Evolutionary conservation across 495 filamentous ascomycete species (phyloP), one percentile per base, ranked within the genome.

Genomic region (Penicillium ochrochloron): DNA sequence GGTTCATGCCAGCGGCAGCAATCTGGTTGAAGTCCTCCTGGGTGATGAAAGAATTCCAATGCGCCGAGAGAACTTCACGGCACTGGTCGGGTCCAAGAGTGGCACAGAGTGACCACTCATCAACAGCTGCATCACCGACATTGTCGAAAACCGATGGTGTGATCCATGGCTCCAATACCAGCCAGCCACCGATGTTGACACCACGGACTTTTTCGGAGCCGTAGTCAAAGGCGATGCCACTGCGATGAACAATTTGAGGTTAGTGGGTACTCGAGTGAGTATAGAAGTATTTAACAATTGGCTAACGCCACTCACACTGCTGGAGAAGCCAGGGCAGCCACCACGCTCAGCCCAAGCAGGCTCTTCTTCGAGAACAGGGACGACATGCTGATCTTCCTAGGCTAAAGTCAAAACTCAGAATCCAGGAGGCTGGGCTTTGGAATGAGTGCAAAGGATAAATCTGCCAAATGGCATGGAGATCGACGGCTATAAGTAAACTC

Each of bases 1-100:
- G 88, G 73, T 92, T 93, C 65, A 93, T 71, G 15, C 91, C 91
- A 4, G 83, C 78, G 6, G 73, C 71, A 15, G 84, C 84, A 55
- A 94, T 93, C 55, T 88, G 79, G 8, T 79, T 73, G 67, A 94
- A 90, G 73, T 94, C 91, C 42, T 75, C 81, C 64, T 86, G 75
- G 7, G 86, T 89, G 69, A 93, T 87, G 79, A 84, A 93, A 57
- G 77, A 79, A 54, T 75, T 73, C 88, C 88, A 91, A 67, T 91
- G 88, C 33, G 78, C 52, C 1, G 73, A 71, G 50, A 91, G 73
- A 31, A 75, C 75, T 15, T 67, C 60, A 17, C 73, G 72, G 33
- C 87, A 86, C 53, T 79, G 76, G 46, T 79, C 77, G 14, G 78
- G 70, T 37, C 87, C 88, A 21, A 89, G 74, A 9, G 65, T 74